Evolutionary conservation across 2,329 filamentous ascomycete species (phyloP).

Genomic region (Sporothrix sp.): DNA sequence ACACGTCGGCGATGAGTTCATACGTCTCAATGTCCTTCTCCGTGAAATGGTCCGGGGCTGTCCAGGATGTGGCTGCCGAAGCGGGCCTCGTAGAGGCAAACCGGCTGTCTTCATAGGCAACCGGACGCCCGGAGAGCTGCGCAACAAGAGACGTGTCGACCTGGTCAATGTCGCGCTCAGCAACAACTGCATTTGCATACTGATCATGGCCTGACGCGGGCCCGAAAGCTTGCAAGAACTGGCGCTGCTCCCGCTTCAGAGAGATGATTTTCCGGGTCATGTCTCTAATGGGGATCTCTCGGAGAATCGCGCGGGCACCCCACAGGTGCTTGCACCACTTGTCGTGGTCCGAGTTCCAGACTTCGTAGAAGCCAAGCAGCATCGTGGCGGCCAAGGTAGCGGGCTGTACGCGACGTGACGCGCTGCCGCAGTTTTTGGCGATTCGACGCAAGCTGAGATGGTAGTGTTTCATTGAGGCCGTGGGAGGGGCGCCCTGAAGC

Average conservation of each 20-base stretch:
- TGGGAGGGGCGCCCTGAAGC: constrained; percentile 62
- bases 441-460: constrained; percentile 73
- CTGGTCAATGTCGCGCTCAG: constrained; percentile 27
- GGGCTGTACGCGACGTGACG: constrained; percentile 59
- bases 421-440: constrained; percentile 62
- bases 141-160: constrained; percentile 34
- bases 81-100: not conserved
- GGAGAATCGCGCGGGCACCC: constrained; percentile 71
- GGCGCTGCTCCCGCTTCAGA: constrained; percentile 41
- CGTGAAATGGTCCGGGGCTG: constrained; percentile 24
- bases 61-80: constrained; percentile 2
- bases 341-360: constrained; percentile 86
- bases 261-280: constrained; percentile 63
- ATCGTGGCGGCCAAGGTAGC: constrained; percentile 82
- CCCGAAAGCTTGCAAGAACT: constrained; percentile 24
- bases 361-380: constrained; percentile 83
- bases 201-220: not conserved
- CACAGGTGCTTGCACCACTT: constrained; percentile 93
- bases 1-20: constrained; percentile 74
- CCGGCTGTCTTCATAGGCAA: constrained; percentile 29
- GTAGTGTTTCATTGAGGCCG: constrained; percentile 84
- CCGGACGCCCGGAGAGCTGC: constrained; percentile 31
- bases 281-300: constrained; percentile 67
- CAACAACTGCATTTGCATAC: constrained; percentile 4
- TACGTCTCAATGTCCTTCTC: constrained; percentile 66